These are phyloP conservation scores for Chaetomium sp. DNA, from an alignment of 2,329 filamentous ascomycete species.

Conservation along the genomic window DNA sequence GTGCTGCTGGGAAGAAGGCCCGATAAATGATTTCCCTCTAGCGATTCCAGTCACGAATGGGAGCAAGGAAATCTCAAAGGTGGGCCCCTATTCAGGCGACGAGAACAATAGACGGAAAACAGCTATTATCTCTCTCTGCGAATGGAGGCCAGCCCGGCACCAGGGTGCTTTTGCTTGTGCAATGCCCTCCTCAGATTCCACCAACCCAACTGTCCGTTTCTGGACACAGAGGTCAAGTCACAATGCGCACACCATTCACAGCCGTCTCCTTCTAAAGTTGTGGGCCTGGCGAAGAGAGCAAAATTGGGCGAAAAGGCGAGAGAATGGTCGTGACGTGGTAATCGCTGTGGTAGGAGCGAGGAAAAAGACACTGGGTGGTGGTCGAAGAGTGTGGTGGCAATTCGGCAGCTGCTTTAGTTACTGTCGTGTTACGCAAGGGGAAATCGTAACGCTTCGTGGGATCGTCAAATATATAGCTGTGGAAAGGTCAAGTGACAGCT, in stretches of 20 bases:
- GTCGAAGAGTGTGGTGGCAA: too few relatives aligned
- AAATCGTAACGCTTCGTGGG: not conserved
- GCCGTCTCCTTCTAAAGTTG: slow-evolving; percentile 14
- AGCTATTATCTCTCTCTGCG: slow-evolving; percentile 26
- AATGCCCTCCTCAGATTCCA: slow-evolving; percentile 19
- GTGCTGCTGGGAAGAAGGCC: slow-evolving; percentile 7
- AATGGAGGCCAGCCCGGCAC: slow-evolving; percentile 17
- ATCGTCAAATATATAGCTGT: not conserved
- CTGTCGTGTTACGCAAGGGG: not conserved
- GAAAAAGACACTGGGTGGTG: not conserved
- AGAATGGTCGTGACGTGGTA: not conserved
- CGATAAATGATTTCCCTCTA: slow-evolving; percentile 12
- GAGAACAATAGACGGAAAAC: slow-evolving; percentile 26
- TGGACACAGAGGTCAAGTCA: slow-evolving; percentile 21
- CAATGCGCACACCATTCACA: slow-evolving; percentile 27
- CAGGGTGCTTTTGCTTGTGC: slow-evolving; percentile 5
- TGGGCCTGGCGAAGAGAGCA: not conserved
- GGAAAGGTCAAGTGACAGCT: not conserved
- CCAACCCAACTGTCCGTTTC: slow-evolving; percentile 16
- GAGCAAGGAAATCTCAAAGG: slow-evolving; percentile 18
- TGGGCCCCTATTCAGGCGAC: slow-evolving; percentile 24
- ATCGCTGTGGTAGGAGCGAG: not conserved
- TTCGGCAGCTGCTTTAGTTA: not conserved
- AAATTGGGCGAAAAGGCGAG: not conserved
- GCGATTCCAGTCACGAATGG: slow-evolving; percentile 19